Conservation (phyloP, 805 yeast species). For the Candida nemodendra region DNA sequence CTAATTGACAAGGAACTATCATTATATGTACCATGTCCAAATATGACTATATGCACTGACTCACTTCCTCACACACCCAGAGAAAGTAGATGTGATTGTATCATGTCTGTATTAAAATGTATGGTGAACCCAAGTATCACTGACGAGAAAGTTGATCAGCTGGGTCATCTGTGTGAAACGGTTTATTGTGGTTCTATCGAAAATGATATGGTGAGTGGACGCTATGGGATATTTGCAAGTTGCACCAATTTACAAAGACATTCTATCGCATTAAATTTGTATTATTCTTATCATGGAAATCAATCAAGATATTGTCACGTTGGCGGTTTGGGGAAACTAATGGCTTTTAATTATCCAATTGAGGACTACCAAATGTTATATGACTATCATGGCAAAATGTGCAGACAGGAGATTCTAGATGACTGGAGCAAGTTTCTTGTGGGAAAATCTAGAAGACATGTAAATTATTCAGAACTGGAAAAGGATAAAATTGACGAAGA, state of each 20-base stretch:
- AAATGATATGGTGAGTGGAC: constrained; percentile 36
- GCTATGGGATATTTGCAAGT: constrained; percentile 42
- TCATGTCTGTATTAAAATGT: constrained; percentile 40
- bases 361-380: constrained; percentile 16
- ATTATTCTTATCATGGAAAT: constrained; percentile 27
- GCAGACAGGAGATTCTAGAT: constrained; percentile 24
- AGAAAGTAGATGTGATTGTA: constrained; percentile 43
- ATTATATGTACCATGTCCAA: constrained; percentile 9
- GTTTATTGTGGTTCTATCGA: constrained; percentile 40
- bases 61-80: constrained; percentile 43
- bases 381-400: constrained; percentile 23
- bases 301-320: constrained; percentile 16
- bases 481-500: constrained; percentile 17
- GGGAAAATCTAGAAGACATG: constrained; percentile 16
- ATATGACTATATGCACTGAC: constrained; percentile 13
- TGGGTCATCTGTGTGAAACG: constrained; percentile 34
- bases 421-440: constrained; percentile 26
- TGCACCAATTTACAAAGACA: constrained; percentile 39
- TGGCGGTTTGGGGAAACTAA: constrained; percentile 17
- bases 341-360: constrained; percentile 12
- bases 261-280: constrained; percentile 41
- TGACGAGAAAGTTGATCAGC: constrained; percentile 17
- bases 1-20: constrained; percentile 2
- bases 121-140: constrained; percentile 24
- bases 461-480: constrained; percentile 10